A percentile compares a stretch with the other conserved stretches of the same genome.
Evolutionary conservation across 164 flowering plant genomes (phyloP).

Genomic region (Dillenia suffruticosa): DNA sequence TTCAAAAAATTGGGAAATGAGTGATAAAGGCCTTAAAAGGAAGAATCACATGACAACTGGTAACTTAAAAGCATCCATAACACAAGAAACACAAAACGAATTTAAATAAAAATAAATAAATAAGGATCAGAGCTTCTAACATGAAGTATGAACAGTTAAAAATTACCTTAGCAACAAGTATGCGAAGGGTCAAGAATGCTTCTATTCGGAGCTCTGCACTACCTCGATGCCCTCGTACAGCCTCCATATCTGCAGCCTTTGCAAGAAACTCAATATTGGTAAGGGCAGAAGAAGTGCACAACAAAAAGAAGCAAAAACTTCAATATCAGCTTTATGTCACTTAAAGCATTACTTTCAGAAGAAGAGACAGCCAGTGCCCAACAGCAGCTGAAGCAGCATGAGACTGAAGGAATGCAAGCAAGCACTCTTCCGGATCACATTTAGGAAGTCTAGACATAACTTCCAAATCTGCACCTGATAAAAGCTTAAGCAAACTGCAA

Average conservation of each 20-base stretch:
- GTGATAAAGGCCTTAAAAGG: too few relatives aligned
- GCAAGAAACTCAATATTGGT: conserved; percentile 10
- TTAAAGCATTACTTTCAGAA: conserved; percentile 52
- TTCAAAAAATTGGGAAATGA: too few relatives aligned
- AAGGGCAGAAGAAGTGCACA: not conserved
- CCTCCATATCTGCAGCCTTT: conserved; percentile 90
- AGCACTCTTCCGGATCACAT: conserved; percentile 49
- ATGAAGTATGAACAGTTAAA: not conserved
- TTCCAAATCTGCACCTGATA: conserved; percentile 19
- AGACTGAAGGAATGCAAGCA: conserved; percentile 79
- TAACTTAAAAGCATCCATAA: too few relatives aligned
- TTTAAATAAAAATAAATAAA: too few relatives aligned
- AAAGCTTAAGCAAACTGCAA: conserved; percentile 38
- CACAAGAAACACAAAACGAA: too few relatives aligned
- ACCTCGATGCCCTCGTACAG: conserved; percentile 77
- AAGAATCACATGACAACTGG: too few relatives aligned
- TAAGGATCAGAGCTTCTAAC: too few relatives aligned
- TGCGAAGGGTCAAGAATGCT: conserved; percentile 71
- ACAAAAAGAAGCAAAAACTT: not conserved
- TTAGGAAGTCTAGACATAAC: not conserved
- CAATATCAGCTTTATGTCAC: not conserved
- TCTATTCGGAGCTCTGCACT: conserved; percentile 76
- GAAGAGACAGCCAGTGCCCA: conserved; percentile 97
- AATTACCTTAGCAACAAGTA: conserved; percentile 82
- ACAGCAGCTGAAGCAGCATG: conserved; percentile 79